Base-by-base conservation (phyloP, 768 basidiomycete species). In the Tricholoma saponaceum region DNA sequence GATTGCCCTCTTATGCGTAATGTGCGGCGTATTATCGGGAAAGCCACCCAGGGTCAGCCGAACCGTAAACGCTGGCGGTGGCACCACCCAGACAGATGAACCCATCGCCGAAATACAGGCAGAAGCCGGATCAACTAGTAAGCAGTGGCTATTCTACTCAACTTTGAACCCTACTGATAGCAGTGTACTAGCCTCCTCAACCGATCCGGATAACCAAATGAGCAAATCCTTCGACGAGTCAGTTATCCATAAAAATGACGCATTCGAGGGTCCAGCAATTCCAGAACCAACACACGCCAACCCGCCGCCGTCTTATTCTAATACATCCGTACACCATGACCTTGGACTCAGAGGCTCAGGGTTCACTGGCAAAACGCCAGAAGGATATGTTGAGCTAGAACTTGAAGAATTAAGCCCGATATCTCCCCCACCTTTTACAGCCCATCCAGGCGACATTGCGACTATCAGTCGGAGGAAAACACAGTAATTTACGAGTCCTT, bases 181-280 rank as follows among this genome's bases (percentile, higher is more conserved):
- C 5, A 20, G 13, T 25, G n/a, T 3, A 9, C 23, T n/a, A 46
- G 44, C 13, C 23, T 13, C 43, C 22, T 25, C 44, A 26, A 5
- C 67, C n/a, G 69, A 71, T 44, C 69, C 68, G 16, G 69, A 65
- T 33, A 65, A 59, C 44, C 55, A 62, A 59, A 64, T 66, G 30
- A 54, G 64, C 39, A 54, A 54, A 5, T 66, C 60, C 5, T 58
- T 68, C n/a, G 62, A 68, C 51, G 54, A 60, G 23, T 70, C 72
- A 23, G 51, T 68, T 16, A 62, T 69, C 28, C 58, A 64, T 13
- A 62, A 65, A 13, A 62, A 68, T 53, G 55, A 44, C 2, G 58
- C 64, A 2, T 68, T 68, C 57, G 58, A 64, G 18, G 57, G 49
- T 12, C 53, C 64, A 9, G 37, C 58, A 39, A 7, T 60, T 22